phyloP scores from a whole-genome alignment of 345 rosid genomes.

The Tarenaya hassleriana region DNA sequence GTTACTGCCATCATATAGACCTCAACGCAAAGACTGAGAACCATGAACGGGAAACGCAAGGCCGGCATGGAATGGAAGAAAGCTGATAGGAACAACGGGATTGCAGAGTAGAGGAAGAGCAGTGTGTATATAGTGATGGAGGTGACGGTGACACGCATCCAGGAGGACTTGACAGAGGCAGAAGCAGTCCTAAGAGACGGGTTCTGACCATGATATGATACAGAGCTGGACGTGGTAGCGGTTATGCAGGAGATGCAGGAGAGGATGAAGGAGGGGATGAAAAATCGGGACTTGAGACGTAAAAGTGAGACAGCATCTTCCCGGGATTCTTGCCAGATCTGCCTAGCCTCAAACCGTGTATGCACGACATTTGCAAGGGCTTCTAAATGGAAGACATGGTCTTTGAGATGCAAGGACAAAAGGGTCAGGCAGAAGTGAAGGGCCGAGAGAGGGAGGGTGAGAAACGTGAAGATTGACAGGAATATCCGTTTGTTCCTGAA shows the following conservation, averaged over 20 bases:
- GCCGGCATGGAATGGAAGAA: constrained; percentile 18
- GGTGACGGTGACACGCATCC: constrained; percentile 46
- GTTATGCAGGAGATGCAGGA: constrained; percentile 43
- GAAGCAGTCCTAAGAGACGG: constrained; percentile 28
- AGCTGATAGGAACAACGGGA: constrained; percentile 29
- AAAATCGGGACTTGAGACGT: constrained; percentile 39
- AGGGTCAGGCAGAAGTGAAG: constrained; percentile 49
- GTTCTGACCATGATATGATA: constrained; percentile 20
- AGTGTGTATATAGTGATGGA: constrained; percentile 40
- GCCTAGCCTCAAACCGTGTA: constrained; percentile 58
- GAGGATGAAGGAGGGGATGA: constrained; percentile 46
- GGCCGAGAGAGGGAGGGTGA: constrained; percentile 53
- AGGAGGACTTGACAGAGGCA: constrained; percentile 26
- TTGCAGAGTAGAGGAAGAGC: constrained; percentile 34
- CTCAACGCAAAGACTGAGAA: constrained; percentile 33
- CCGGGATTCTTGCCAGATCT: constrained; percentile 61
- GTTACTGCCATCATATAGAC: constrained; percentile 53
- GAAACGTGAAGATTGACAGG: constrained; percentile 34
- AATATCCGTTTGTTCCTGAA: constrained; percentile 41
- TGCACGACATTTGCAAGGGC: constrained; percentile 37
- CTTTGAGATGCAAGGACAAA: constrained; percentile 40
- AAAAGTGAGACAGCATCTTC: constrained; percentile 46
- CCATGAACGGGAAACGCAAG: constrained; percentile 25
- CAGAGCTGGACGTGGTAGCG: constrained; percentile 31
- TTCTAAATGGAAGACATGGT: constrained; percentile 52